Evolutionary conservation across 345 rosid genomes (phyloP), one percentile per base, ranked within the genome.

Genomic region (Salix caprea): DNA sequence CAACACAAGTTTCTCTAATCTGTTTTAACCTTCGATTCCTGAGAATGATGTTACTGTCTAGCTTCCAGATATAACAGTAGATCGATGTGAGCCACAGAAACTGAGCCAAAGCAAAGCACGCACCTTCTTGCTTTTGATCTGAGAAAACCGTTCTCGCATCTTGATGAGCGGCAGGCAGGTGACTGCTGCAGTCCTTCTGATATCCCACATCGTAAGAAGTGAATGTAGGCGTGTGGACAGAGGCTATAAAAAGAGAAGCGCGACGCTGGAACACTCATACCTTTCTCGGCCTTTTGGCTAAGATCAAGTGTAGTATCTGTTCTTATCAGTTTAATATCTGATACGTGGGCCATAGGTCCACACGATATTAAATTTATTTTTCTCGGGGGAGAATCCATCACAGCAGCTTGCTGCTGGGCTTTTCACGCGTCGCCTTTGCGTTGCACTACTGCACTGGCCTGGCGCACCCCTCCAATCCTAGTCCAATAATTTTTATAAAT

Each of bases 221-320:
- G 62, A 0, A 3, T 2, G 10, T 8, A 3, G 24, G 26, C 4
- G 28, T 3, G 14, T 0, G 11, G 62, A n/a, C 2, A 26, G 1
- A 3, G 14, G 13, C 0, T n/a, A 58, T 58, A 58, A 58, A n/a
- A 3, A 1, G 5, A 1, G 28, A 58, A n/a, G 14, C 5, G 11
- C 13, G 14, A n/a, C 0, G 0, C 0, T 0, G 0, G 0, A 0
- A 0, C 0, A 9, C 0, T 0, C 87, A 85, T 87, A 86, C 87
- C 88, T 85, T 88, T 86, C 88, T 88, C 89, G 88, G 91, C 89
- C 89, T 87, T 86, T 87, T 85, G 87, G 89, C 87, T 88, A 86
- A 86, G 89, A 88, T 87, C 71, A 34, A 66, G 73, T 30, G 76
- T 65, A 75, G 82, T 74, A 64, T 71, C 73, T 79, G 79, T 77